A percentile compares a stretch with the other conserved stretches of the same genome.
These are phyloP conservation scores for Aegle marmelos DNA, from an alignment of 345 rosid species.

Conservation along the genomic window DNA sequence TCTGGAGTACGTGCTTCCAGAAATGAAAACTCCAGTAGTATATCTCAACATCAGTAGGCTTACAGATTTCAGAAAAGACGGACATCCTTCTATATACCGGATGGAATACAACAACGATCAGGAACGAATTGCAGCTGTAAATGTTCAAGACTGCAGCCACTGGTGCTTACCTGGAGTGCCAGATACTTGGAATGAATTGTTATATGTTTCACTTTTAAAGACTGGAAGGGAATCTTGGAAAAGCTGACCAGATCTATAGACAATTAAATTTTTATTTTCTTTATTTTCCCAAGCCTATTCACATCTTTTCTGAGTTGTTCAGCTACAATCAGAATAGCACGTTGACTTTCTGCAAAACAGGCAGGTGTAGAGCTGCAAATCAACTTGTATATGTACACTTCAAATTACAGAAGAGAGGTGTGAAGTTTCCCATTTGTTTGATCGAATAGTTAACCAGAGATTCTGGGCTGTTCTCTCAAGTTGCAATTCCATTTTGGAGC, in stretches of 20 bases:
- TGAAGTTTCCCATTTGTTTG: not conserved
- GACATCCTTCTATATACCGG: slow-evolving; percentile 78
- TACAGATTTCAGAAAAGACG: slow-evolving; percentile 82
- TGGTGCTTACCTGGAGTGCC: slow-evolving; percentile 97
- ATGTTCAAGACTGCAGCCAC: slow-evolving; percentile 85
- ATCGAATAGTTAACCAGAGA: not conserved
- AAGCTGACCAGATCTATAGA: slow-evolving; percentile 5
- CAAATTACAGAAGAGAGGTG: not conserved
- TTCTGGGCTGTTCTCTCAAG: not conserved
- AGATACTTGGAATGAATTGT: slow-evolving; percentile 82
- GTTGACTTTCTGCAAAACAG: not conserved
- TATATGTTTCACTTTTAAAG: slow-evolving; percentile 69
- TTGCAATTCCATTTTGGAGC: not conserved
- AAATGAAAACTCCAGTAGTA: slow-evolving; percentile 58
- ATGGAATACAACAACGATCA: slow-evolving; percentile 42
- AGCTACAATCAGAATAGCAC: not conserved
- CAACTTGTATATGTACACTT: slow-evolving; percentile 1
- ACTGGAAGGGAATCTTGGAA: slow-evolving; percentile 40
- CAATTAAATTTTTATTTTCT: not conserved
- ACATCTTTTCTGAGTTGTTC: not conserved
- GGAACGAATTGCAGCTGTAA: slow-evolving; percentile 48
- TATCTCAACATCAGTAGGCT: slow-evolving; percentile 79
- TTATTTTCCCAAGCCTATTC: not conserved
- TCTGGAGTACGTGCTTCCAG: slow-evolving; percentile 47
- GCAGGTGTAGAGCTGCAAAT: not conserved